A percentile compares a stretch with the other conserved stretches of the same genome.
These are phyloP conservation scores for Hypoxylon cercidicola DNA, from an alignment of 495 filamentous ascomycete genomes.

Conservation along the genomic window DNA sequence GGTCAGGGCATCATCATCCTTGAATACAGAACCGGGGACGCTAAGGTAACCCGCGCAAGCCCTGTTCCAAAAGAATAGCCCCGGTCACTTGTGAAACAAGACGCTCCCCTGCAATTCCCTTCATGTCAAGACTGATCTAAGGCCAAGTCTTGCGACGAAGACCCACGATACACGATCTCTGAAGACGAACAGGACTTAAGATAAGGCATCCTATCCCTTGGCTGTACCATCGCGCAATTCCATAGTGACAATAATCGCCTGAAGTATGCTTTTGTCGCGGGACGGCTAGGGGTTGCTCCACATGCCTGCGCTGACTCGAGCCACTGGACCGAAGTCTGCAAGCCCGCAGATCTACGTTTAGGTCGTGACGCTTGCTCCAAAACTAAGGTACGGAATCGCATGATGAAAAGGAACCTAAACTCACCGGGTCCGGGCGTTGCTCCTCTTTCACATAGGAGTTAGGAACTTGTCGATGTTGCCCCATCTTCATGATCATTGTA, in stretches of 20 bases:
- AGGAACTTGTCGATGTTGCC: slow-evolving; percentile 45
- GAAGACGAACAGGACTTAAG: slow-evolving; percentile 27
- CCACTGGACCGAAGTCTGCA: slow-evolving; percentile 24
- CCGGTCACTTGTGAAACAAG: slow-evolving; percentile 48
- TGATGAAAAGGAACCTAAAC: slow-evolving; percentile 31
- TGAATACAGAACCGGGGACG: slow-evolving; percentile 33
- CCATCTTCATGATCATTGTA: slow-evolving; percentile 48
- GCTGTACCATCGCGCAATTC: slow-evolving; percentile 17
- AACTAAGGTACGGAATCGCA: slow-evolving; percentile 15
- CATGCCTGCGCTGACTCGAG: slow-evolving; percentile 28
- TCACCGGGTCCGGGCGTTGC: slow-evolving; percentile 42
- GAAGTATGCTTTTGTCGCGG: not conserved
- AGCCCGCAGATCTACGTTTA: slow-evolving; percentile 35
- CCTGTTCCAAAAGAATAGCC: slow-evolving; percentile 43
- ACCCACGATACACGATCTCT: slow-evolving; percentile 41
- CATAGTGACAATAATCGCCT: not conserved
- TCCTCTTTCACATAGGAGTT: slow-evolving; percentile 46
- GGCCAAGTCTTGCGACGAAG: slow-evolving; percentile 37
- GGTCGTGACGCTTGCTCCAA: slow-evolving; percentile 35
- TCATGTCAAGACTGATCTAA: slow-evolving; percentile 42
- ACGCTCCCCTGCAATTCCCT: slow-evolving; percentile 48
- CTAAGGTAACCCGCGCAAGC: slow-evolving; percentile 43
- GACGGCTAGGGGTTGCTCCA: slow-evolving; percentile 5
- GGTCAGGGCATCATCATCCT: slow-evolving; percentile 37
- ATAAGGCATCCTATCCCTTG: slow-evolving; percentile 28